Conservation (phyloP, 179 eudicot species). For the Dionaea muscipula region DNA sequence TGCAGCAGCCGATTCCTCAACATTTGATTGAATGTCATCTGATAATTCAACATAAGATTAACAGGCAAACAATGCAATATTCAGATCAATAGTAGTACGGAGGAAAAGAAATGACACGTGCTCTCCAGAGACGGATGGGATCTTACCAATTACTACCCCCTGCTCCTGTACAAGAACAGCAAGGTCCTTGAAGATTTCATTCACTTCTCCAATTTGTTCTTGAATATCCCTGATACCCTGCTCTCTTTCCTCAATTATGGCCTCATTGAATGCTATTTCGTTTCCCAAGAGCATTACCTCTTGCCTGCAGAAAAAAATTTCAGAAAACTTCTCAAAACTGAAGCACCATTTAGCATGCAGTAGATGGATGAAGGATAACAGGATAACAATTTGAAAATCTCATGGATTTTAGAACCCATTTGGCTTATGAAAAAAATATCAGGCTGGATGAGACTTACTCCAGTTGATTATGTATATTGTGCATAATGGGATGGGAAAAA, state of each 20-base stretch:
- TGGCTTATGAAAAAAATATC: no score
- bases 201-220: slow-evolving; percentile 55
- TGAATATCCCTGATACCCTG: slow-evolving; percentile 62
- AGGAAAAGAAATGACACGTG: neutral
- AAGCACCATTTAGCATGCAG: no score
- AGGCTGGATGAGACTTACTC: no score
- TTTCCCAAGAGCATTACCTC: slow-evolving; percentile 51
- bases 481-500: no score
- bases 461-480: no score
- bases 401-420: no score
- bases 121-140: neutral
- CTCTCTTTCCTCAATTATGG: slow-evolving; percentile 55
- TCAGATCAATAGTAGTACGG: neutral
- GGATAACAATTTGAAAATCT: no score
- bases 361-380: no score
- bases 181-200: slow-evolving; percentile 63
- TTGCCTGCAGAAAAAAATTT: slow-evolving; percentile 30
- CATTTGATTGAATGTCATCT: slow-evolving; percentile 55
- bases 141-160: slow-evolving; percentile 50
- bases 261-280: slow-evolving; percentile 61
- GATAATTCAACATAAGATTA: slow-evolving; percentile 6
- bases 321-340: no score
- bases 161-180: slow-evolving; percentile 61
- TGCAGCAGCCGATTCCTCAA: slow-evolving; percentile 51
- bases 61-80: neutral